Evolutionary conservation across 805 yeast species (phyloP), one percentile per base, ranked within the genome.

Genomic region (Candida xiaguanensis): DNA sequence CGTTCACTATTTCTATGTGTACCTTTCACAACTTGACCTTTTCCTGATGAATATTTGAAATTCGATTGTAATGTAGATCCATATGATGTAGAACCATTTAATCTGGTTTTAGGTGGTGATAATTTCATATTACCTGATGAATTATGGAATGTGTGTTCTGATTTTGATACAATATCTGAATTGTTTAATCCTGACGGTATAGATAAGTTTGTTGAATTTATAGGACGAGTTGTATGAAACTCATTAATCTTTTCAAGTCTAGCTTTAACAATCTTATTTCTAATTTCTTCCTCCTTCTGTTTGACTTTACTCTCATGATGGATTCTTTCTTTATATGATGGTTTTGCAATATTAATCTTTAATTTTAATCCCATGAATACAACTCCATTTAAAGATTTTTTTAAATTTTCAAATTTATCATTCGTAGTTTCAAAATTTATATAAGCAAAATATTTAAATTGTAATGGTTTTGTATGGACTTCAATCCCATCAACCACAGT

Each of bases 341-440:
- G 79, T 47, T 72, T 77, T 3, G 97, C 96, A 32, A 63, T 56
- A 38, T 73, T 78, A 8, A 91, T 61, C 2, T 68, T 66, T 25
- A 91, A 58, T 38, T 72, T 77, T 18, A 82, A 70, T 2, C 95
- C 95, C 72, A 85, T 87, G 61, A 73, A 91, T 18, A 74, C 75
- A 1, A 83, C 75, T 22, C 90, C 93, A 55, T 87, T 75, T 46
- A 86, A 72, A 0, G 84, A 66, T 5, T 63, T 56, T 42, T 73
- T 72, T 37, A 91, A 59, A 34, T 74, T 75, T 1, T 59, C 62
- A 39, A 72, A 77, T 25, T 70, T 65, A 15, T 62, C 59, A 3
- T 68, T 65, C 1, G 70, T 57, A 16, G 84, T 78, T 24, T 24
- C 12, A 12, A 34, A 24, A 18, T 25, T 34, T 1, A 85, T 56